phyloP scores from a whole-genome alignment of 2,329 filamentous ascomycete species.

The Aureobasidium sp. region DNA sequence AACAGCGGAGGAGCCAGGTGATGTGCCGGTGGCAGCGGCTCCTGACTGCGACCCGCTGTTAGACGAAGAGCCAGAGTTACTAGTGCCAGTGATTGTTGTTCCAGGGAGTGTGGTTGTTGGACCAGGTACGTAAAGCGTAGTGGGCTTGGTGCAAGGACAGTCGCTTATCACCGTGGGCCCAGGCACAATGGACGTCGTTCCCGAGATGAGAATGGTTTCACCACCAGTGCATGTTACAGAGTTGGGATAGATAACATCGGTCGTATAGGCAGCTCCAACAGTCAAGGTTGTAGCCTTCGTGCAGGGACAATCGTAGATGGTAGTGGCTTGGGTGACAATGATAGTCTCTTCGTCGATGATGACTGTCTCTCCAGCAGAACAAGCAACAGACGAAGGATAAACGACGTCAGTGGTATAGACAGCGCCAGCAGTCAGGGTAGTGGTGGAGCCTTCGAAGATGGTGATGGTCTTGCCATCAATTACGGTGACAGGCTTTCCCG shows the following conservation, averaged over 20 bases:
- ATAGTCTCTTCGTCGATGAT: neutral
- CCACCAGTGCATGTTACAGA: neutral
- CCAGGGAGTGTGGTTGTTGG: neutral
- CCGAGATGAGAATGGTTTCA: neutral
- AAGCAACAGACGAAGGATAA: neutral
- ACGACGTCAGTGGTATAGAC: constrained; percentile 1
- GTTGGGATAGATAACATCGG: neutral
- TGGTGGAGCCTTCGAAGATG: neutral
- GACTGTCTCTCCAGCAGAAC: neutral
- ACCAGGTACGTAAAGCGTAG: neutral
- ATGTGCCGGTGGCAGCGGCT: neutral
- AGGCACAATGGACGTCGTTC: neutral
- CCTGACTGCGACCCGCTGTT: neutral
- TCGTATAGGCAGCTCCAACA: neutral
- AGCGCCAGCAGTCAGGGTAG: neutral
- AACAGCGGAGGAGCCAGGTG: neutral
- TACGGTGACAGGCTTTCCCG: neutral
- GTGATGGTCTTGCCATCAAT: neutral
- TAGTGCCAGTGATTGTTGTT: neutral
- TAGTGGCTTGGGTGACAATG: neutral
- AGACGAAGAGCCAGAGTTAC: neutral
- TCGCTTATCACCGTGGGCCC: constrained; percentile 9
- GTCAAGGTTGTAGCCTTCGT: neutral
- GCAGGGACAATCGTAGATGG: neutral
- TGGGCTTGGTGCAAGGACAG: constrained; percentile 7